These are phyloP conservation scores for Scutellaria barbata DNA, from an alignment of 257 asterid species.

Conservation along the genomic window DNA sequence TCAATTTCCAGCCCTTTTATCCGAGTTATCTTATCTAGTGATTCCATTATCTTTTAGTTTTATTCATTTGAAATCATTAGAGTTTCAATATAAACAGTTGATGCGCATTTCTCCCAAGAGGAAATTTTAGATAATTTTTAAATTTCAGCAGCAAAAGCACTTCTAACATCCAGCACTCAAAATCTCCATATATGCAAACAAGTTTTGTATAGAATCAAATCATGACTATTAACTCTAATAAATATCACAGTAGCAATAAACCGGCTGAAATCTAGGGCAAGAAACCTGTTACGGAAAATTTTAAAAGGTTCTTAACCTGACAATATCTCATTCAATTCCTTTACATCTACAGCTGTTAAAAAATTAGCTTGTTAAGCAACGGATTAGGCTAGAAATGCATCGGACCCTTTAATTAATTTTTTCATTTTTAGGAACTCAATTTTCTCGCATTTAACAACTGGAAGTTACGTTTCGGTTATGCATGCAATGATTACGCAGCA, in stretches of 20 bases:
- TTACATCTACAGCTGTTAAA: too few relatives aligned
- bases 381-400: not conserved
- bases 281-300: too few relatives aligned
- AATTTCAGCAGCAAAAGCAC: not conserved
- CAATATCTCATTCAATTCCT: too few relatives aligned
- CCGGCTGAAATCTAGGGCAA: too few relatives aligned
- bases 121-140: not conserved
- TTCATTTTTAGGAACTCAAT: not conserved
- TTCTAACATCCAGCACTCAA: not conserved
- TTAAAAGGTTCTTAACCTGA: too few relatives aligned
- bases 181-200: not conserved
- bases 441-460: not conserved
- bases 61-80: not conserved
- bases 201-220: not conserved
- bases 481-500: constrained; percentile 17
- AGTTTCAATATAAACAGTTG: too few relatives aligned
- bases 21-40: not conserved
- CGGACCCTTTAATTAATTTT: not conserved
- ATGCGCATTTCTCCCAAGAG: not conserved
- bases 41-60: not conserved
- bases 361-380: not conserved
- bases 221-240: not conserved
- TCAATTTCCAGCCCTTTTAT: not conserved
- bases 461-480: not conserved
- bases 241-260: not conserved